Evolutionary conservation across 2,329 filamentous ascomycete species (phyloP).

Genomic region (Fusarium burgessii): DNA sequence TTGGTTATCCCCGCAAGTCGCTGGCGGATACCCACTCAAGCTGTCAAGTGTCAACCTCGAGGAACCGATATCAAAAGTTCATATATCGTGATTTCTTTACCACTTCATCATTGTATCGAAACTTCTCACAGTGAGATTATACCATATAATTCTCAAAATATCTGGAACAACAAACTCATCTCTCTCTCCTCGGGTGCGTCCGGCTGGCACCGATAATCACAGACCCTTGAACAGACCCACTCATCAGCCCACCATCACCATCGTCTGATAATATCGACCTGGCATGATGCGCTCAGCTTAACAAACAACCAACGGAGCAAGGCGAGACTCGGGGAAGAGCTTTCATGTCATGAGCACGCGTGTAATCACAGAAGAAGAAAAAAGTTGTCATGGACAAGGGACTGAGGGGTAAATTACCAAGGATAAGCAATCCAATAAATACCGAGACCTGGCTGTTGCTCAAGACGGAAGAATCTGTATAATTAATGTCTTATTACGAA

Average conservation of each 20-base stretch:
- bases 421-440: conserved; percentile 42
- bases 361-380: conserved; percentile 15
- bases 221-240: conserved; percentile 44
- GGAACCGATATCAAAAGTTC: not conserved
- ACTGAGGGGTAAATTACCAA: conserved; percentile 18
- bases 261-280: conserved; percentile 47
- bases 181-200: conserved; percentile 40
- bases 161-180: not conserved
- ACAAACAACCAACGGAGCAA: conserved; percentile 41
- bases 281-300: conserved; percentile 48
- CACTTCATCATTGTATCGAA: too few species aligned
- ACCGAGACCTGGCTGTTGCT: conserved; percentile 22
- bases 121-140: too few species aligned
- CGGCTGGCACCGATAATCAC: conserved; percentile 41
- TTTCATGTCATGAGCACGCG: conserved; percentile 27
- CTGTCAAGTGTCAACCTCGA: conserved; percentile 12
- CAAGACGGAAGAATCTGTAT: conserved; percentile 17
- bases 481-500: conserved; percentile 14
- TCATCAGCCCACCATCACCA: conserved; percentile 43
- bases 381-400: conserved; percentile 28
- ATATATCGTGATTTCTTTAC: not conserved
- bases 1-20: conserved; percentile 17
- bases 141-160: not conserved
- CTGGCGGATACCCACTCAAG: conserved; percentile 11
- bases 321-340: conserved; percentile 45